Conservation (phyloP, 768 basidiomycete genomes). For the Leccinum uliginosum region DNA sequence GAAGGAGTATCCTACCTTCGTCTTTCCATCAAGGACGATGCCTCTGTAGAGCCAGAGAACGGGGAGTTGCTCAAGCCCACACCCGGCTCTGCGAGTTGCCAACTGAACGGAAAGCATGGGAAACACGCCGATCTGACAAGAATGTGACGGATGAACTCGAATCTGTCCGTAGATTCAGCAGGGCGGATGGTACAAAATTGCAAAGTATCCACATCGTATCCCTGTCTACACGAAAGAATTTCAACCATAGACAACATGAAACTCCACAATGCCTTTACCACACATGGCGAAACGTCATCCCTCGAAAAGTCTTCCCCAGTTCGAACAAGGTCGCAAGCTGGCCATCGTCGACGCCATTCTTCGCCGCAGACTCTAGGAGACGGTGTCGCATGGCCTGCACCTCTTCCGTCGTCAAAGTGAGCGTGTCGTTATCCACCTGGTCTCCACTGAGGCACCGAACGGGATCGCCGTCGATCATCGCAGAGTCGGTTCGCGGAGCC, state of each 20-base stretch:
- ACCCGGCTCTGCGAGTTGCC: too few relatives aligned
- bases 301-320: conserved; percentile 17
- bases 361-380: conserved; percentile 8
- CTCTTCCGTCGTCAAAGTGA: conserved; percentile 18
- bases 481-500: not conserved
- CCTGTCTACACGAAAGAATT: too few relatives aligned
- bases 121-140: too few relatives aligned
- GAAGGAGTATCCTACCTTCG: conserved; percentile 7
- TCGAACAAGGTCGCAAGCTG: conserved; percentile 20
- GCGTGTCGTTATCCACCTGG: conserved; percentile 1
- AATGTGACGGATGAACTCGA: too few relatives aligned
- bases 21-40: conserved; percentile 7
- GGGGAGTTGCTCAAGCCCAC: too few relatives aligned
- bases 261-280: conserved; percentile 15
- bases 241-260: not conserved
- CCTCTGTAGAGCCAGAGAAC: not conserved
- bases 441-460: not conserved
- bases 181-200: not conserved
- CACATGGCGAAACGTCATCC: conserved; percentile 21
- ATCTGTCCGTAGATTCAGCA: not conserved
- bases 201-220: not conserved
- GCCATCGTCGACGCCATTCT: conserved; percentile 1
- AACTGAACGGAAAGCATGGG: too few relatives aligned
- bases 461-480: not conserved
- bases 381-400: conserved; percentile 13